Percentiles rank a stretch among this genome's conserved stretches.
Evolutionary conservation across 2,329 filamentous ascomycete genomes (phyloP).

Genomic region (Shiraia bambusicola): DNA sequence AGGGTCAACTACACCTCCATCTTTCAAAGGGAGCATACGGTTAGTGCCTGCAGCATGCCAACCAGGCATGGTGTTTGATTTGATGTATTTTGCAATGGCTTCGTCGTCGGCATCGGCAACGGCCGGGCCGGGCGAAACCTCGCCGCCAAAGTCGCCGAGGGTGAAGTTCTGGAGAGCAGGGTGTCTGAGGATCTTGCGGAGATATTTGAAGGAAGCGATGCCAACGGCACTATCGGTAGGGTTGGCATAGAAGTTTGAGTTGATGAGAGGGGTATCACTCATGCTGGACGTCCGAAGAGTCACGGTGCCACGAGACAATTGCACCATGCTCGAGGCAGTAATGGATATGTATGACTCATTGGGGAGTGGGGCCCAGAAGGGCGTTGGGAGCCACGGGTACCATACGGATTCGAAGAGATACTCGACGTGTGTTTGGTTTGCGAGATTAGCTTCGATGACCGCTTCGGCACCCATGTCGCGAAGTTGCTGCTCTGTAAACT

Average conservation of each 20-base stretch:
- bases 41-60: slow-evolving; percentile 42
- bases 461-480: slow-evolving; percentile 22
- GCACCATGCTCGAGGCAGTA: slow-evolving; percentile 27
- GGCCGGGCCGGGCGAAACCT: slow-evolving; percentile 31
- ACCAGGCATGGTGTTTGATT: slow-evolving; percentile 21
- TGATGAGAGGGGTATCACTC: slow-evolving; percentile 35
- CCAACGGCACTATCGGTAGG: slow-evolving; percentile 37
- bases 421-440: slow-evolving; percentile 34
- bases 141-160: slow-evolving; percentile 24
- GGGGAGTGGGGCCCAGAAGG: slow-evolving; percentile 32
- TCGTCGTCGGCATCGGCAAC: slow-evolving; percentile 30
- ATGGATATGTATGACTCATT: slow-evolving; percentile 41
- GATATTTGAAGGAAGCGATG: slow-evolving; percentile 37
- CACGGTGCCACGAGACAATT: slow-evolving; percentile 42
- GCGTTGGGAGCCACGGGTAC: slow-evolving; percentile 30
- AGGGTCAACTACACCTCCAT: slow-evolving; percentile 37
- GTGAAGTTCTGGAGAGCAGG: slow-evolving; percentile 19
- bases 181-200: slow-evolving; percentile 29
- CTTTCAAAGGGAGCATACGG: slow-evolving; percentile 30
- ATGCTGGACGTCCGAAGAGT: slow-evolving; percentile 34
- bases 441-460: slow-evolving; percentile 17
- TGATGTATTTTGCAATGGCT: slow-evolving; percentile 29
- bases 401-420: slow-evolving; percentile 27
- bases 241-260: slow-evolving; percentile 41
- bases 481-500: slow-evolving; percentile 16